Base-by-base conservation (phyloP, 768 basidiomycete species). In the Tylopilus sp. region DNA sequence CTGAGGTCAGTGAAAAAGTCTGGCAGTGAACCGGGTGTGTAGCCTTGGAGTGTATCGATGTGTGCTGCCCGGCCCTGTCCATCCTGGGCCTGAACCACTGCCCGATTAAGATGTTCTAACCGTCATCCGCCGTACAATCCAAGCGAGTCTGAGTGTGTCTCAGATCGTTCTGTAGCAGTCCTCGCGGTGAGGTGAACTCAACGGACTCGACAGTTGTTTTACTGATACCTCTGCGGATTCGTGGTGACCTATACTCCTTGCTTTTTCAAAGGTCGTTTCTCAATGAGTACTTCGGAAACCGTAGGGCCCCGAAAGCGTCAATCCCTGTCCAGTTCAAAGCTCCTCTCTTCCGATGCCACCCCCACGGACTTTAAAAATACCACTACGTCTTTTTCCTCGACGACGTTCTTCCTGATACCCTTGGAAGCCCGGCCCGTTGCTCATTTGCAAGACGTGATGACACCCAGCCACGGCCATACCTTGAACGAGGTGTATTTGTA, bases 211-310 rank as follows among this genome's bases (percentile, higher is more conserved):
- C 57, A 95, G 91, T 75, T 97, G 20, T 95, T 89, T 71, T n/a
- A 97, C 95, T 3, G 95, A 98, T 61, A 85, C 97, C 15, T 86
- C 98, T 52, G 92, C 91, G 17, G 92, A 95, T 65, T 97, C 63
- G 71, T 99, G 35, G 81, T 98, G 11, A 91, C 92, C 0, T 82
- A 85, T 64, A 95, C 95, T 1, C 88, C 92, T 1, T 86, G 87
- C 63, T 81, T 93, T 44, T 78, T n/a, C 79, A 12, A 78, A 80
- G 57, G 88, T 95, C 23, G 82, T 91, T 49, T 97, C 98, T 71
- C 95, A 99, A 94, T 95, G 46, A 52, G 82, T 77, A 36, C 25
- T 26, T n/a, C 25, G 25, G 25, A 26, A 26, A 26, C 25, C n/a
- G 7, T n/a, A 39, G 13, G n/a, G 6, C 30, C 6, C 44, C 13